phyloP scores from a whole-genome alignment of 1,139 yeast species.

The Cylindricascospora bacillispora region DNA sequence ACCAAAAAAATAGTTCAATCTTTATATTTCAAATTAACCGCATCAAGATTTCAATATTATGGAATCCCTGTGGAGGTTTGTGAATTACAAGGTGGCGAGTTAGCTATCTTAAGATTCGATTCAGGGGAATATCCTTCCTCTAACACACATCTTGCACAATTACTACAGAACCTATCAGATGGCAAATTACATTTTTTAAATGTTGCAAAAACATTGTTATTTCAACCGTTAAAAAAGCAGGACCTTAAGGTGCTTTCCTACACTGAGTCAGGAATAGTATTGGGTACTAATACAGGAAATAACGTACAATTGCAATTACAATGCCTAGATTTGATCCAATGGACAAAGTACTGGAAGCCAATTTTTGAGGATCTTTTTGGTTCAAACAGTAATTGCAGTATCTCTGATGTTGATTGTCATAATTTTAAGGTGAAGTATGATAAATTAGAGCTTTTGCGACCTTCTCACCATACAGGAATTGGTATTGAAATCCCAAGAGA shows the following conservation, averaged over 20 bases:
- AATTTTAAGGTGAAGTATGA: conserved; percentile 9
- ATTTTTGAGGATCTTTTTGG: conserved; percentile 7
- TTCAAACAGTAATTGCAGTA: not conserved
- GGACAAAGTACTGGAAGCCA: conserved; percentile 14
- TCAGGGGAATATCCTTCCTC: conserved; percentile 7
- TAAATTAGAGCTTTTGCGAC: conserved; percentile 7
- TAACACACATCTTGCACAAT: conserved; percentile 1
- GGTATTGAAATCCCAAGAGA: conserved; percentile 7
- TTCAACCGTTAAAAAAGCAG: conserved; percentile 24
- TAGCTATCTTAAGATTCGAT: conserved; percentile 27
- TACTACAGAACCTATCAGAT: conserved; percentile 7
- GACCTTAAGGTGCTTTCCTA: conserved; percentile 16
- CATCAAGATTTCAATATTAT: no score
- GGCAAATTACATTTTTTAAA: conserved; percentile 6
- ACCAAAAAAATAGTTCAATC: no score
- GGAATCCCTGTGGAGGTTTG: conserved; percentile 23
- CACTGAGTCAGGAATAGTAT: conserved; percentile 5
- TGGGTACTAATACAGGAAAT: conserved; percentile 11
- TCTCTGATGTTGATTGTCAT: conserved; percentile 2
- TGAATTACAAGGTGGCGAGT: conserved; percentile 15
- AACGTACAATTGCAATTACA: conserved; percentile 7
- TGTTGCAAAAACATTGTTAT: conserved; percentile 27
- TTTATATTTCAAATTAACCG: no score
- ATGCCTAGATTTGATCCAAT: conserved; percentile 9
- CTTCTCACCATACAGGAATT: conserved; percentile 7